A percentile compares a stretch with the other conserved stretches of the same genome.
Conservation (phyloP, 1,139 yeast species). For the Pneumocystis jirovecii region DNA sequence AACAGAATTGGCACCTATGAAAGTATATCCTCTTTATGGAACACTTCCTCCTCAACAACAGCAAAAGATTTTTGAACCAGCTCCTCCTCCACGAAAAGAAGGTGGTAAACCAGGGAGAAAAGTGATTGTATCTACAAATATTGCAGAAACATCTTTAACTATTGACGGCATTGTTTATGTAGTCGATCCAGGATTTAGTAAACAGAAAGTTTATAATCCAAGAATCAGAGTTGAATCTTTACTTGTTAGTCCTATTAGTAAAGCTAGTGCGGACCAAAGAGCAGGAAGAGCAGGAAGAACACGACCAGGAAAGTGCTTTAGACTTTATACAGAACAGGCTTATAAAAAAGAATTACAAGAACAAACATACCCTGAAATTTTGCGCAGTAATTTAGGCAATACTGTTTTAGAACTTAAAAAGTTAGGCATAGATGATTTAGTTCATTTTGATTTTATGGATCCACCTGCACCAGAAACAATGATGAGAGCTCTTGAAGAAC, state of each 20-base stretch:
- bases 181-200: conserved; percentile 93
- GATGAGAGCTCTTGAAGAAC: conserved; percentile 97
- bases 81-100: conserved; percentile 49
- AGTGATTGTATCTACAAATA: conserved; percentile 84
- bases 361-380: conserved; percentile 89
- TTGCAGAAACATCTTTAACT: conserved; percentile 94
- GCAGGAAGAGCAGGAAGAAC: conserved; percentile 99
- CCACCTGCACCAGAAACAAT: conserved; percentile 99
- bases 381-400: conserved; percentile 77
- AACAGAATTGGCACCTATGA: conserved; percentile 74
- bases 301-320: conserved; percentile 92
- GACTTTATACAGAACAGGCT: conserved; percentile 92
- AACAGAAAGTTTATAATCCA: conserved; percentile 93
- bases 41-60: conserved; percentile 93
- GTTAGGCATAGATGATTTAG: conserved; percentile 87
- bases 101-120: conserved; percentile 85
- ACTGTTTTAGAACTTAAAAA: conserved; percentile 88
- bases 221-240: conserved; percentile 89
- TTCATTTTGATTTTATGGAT: conserved; percentile 96
- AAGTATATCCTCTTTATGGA: conserved; percentile 86
- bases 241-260: conserved; percentile 88
- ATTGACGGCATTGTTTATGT: conserved; percentile 96
- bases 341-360: conserved; percentile 85
- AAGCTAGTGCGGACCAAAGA: conserved; percentile 94
- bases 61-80: conserved; percentile 82